Evolutionary conservation across 164 flowering plant genomes (phyloP), one percentile per base, ranked within the genome.

Genomic region (Nymphaea colorata): DNA sequence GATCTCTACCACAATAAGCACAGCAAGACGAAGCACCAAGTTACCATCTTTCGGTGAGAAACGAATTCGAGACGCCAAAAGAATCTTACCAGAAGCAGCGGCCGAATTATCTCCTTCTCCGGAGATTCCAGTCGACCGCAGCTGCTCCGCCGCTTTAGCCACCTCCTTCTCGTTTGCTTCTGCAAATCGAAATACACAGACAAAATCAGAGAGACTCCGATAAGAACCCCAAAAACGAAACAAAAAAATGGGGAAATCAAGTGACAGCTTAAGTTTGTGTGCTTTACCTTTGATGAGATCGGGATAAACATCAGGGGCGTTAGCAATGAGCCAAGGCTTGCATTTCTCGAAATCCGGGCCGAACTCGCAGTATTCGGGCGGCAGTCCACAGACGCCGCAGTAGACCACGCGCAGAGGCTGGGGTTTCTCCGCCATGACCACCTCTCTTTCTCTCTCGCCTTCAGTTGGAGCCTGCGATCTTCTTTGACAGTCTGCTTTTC

Each of bases 281-380:
- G 57, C 8, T 51, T 51, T 51, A 51, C 97, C 96, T 84, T 85
- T 84, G 59, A 86, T 36, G 66, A 94, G 97, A 86, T 91, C 89
- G 0, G 97, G 97, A 73, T 89, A 94, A 16, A 87, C 76, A 3
- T 89, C 80, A 5, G 95, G 90, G 4, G 89, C 96, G 78, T 91
- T 87, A 64, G 76, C 79, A 80, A 94, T 81, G 78, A 93, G 72
- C 98, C 98, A 93, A 4, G 97, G 98, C 73, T 93, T 93, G 85
- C 98, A 93, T 76, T 86, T 91, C 73, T 84, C 90, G 73, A 91
- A 91, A 78, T 94, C 96, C 67, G 96, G 86, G 1, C 96, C 96
- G 77, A 91, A 91, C 72, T 91, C 98, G 68, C 98, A 94, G 82
- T 88, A 94, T 75, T 94, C 97, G 0, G 90, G 85, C 0, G 97